Evolutionary conservation across 1,284 basidiomycete species (phyloP).

Genomic region (Sporisorium reilianum): DNA sequence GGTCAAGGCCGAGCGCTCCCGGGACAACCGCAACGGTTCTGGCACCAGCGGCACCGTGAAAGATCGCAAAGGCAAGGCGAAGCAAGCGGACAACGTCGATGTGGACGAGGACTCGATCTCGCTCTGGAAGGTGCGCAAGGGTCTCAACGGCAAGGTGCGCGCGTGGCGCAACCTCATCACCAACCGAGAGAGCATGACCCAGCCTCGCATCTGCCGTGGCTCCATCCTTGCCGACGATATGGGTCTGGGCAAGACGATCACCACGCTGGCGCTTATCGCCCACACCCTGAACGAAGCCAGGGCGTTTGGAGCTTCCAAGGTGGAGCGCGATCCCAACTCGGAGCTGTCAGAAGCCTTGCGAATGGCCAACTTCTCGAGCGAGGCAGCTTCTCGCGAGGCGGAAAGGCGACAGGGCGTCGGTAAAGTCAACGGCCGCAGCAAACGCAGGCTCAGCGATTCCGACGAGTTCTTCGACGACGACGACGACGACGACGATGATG

Average conservation of each 20-base stretch:
- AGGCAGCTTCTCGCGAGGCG: neutral
- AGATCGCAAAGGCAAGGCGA: slow-evolving; percentile 11
- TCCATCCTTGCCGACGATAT: slow-evolving; percentile 81
- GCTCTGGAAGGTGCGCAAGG: slow-evolving; percentile 80
- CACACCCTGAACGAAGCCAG: slow-evolving; percentile 81
- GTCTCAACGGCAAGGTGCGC: slow-evolving; percentile 66
- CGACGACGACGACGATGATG: slow-evolving; percentile 17
- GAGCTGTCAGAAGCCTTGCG: slow-evolving; percentile 24
- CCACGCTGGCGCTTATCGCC: slow-evolving; percentile 88
- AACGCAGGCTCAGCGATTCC: slow-evolving; percentile 21
- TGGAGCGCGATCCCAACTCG: slow-evolving; percentile 14
- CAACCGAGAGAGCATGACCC: slow-evolving; percentile 77
- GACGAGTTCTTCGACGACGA: slow-evolving; percentile 17
- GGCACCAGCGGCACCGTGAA: neutral
- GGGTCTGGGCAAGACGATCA: slow-evolving; percentile 98
- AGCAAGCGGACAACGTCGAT: neutral
- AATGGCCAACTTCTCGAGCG: neutral
- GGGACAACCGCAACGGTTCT: neutral
- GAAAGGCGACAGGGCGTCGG: slow-evolving; percentile 12
- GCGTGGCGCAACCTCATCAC: slow-evolving; percentile 86
- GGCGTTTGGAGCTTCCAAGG: slow-evolving; percentile 74
- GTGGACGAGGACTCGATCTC: slow-evolving; percentile 74
- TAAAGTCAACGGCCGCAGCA: slow-evolving; percentile 8
- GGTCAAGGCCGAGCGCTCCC: slow-evolving; percentile 13
- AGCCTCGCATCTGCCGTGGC: slow-evolving; percentile 80